phyloP scores from a whole-genome alignment of 352 stramenopile genomes.

The Globisporangium camurandrum region DNA sequence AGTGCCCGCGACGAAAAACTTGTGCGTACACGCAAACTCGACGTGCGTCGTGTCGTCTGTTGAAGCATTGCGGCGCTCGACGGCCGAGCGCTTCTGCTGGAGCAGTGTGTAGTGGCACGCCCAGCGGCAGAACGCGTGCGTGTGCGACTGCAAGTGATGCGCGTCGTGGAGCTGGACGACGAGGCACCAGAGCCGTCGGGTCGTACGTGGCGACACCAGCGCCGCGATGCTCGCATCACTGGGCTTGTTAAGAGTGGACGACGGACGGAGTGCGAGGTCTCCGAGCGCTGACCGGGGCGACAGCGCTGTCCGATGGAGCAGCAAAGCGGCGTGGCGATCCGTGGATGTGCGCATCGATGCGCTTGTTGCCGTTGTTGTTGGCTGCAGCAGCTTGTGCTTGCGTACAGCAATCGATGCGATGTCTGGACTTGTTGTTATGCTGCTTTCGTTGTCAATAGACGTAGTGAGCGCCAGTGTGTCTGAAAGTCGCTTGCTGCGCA shows the following conservation, averaged over 20 bases:
- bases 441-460: background rate
- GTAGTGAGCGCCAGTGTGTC: background rate
- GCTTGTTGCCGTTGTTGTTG: conserved; percentile 15
- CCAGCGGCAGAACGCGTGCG: conserved; percentile 55
- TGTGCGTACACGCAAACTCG: conserved; percentile 58
- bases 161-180: conserved; percentile 50
- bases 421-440: background rate
- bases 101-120: conserved; percentile 68
- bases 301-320: conserved; percentile 39
- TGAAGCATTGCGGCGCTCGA: conserved; percentile 25
- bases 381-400: conserved; percentile 28
- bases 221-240: background rate
- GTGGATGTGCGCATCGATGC: no score
- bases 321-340: conserved; percentile 33
- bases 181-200: conserved; percentile 39
- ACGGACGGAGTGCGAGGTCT: background rate
- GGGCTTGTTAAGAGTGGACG: background rate
- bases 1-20: conserved; percentile 43
- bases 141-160: conserved; percentile 48
- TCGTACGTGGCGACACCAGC: conserved; percentile 20
- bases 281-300: conserved; percentile 30
- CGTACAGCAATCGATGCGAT: conserved; percentile 8
- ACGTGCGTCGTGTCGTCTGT: conserved; percentile 10
- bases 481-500: background rate
- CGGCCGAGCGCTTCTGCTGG: conserved; percentile 40